Conservation (phyloP, 495 filamentous ascomycete genomes). For the Astrocystis sublimbata region DNA sequence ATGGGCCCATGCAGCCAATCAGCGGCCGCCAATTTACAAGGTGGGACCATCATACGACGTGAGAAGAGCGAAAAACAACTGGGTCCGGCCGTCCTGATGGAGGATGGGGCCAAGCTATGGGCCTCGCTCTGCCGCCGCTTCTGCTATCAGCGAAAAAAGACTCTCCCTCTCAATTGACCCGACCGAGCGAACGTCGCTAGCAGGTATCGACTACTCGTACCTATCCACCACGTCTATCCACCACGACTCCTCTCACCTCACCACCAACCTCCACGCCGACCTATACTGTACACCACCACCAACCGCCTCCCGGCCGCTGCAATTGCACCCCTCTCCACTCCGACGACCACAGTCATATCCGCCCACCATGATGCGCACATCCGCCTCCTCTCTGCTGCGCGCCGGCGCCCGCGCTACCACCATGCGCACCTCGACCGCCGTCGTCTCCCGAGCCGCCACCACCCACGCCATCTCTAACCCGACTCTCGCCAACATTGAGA, state of each 20-base stretch:
- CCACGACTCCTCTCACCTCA: too few species aligned
- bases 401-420: slow-evolving; percentile 44
- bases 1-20: slow-evolving; percentile 15
- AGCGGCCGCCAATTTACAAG: slow-evolving; percentile 21
- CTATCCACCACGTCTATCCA: too few species aligned
- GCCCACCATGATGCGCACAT: slow-evolving; percentile 44
- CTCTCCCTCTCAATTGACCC: slow-evolving; percentile 27
- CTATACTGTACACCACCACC: slow-evolving; percentile 26
- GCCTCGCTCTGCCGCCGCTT: not conserved
- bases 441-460: slow-evolving; percentile 62
- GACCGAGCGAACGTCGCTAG: too few species aligned
- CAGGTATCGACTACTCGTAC: too few species aligned
- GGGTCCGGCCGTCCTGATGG: too few species aligned
- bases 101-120: too few species aligned
- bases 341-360: slow-evolving; percentile 5
- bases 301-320: slow-evolving; percentile 30
- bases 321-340: slow-evolving; percentile 50
- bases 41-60: slow-evolving; percentile 31
- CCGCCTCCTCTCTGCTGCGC: slow-evolving; percentile 41
- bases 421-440: slow-evolving; percentile 35
- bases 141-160: slow-evolving; percentile 28
- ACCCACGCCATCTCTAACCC: slow-evolving; percentile 96
- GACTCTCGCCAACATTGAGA: slow-evolving; percentile 96
- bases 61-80: slow-evolving; percentile 10
- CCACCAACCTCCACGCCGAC: too few species aligned